Evolutionary conservation across 768 basidiomycete species (phyloP), one percentile per base, ranked within the genome.

Genomic region (Tephrocybe sp.): DNA sequence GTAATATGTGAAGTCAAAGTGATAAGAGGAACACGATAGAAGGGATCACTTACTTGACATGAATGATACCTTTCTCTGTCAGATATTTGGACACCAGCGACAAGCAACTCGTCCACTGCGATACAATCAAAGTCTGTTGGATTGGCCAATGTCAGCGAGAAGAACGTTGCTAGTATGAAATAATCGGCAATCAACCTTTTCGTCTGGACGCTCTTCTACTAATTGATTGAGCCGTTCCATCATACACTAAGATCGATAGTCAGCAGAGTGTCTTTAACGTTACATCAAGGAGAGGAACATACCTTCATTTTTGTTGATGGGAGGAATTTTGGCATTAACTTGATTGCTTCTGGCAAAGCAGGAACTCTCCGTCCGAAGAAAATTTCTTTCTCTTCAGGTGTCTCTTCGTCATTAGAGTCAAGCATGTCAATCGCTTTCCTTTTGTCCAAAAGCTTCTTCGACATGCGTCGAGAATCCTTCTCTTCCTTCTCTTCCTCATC

Each of bases 221-320:
- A 78, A 72, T 26, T 72, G 64, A 32, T 67, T 52, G 4, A 89
- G 63, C 10, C 73, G 64, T n/a, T 81, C 72, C 76, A 87, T 88
- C 80, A 83, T 83, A 43, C 67, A 71, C 79, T 83, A 18, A 43
- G 28, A 23, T 30, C 28, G 36, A 43, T 20, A 20, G 37, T 43
- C 3, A 46, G 3, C 39, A 48, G 21, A 54, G 32, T 15, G 30
- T 37, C 32, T 33, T n/a, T n/a, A n/a, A n/a, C n/a, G n/a, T n/a
- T n/a, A n/a, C n/a, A n/a, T 25, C n/a, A 43, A 18, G 18, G 25
- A 20, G 20, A 44, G 18, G 11, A 39, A 58, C 72, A 30, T 53
- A 83, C 83, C 71, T 84, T 83, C 85, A 88, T 86, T 74, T 89
- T 90, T 2, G 84, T 86, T 4, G 85, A 86, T 0, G 85, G 84